Percentiles rank a stretch among this genome's conserved stretches.
Conservation (phyloP, 371 early-diverging fungal genomes). For the Haplosporangium sp. region DNA sequence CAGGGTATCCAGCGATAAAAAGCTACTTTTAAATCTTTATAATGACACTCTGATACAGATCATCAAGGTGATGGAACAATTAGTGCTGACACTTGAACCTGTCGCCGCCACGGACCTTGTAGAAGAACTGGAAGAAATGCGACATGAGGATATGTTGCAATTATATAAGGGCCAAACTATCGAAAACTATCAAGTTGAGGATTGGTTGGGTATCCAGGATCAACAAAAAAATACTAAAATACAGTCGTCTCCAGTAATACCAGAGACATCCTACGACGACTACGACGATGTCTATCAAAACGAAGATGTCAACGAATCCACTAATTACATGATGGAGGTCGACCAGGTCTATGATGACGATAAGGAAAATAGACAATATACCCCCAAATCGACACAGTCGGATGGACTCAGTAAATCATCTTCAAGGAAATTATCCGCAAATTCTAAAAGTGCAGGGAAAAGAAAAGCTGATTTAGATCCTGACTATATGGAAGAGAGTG, state of each 20-base stretch:
- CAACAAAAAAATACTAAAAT: not conserved
- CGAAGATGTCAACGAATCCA: not conserved
- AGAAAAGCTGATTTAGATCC: not conserved
- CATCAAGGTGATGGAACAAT: not conserved
- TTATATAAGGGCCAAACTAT: not conserved
- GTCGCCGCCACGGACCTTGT: conserved; percentile 1
- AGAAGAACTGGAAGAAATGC: not conserved
- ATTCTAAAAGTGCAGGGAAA: not conserved
- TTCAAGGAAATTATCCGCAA: not conserved
- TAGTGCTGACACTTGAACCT: not conserved
- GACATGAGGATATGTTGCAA: not conserved
- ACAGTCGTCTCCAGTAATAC: not conserved
- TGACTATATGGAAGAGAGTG: not conserved
- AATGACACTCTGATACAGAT: conserved; percentile 13
- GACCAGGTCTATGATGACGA: not conserved
- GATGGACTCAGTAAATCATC: not conserved
- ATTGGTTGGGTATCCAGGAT: not conserved
- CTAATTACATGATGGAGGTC: not conserved
- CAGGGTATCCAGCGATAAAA: conserved; percentile 5
- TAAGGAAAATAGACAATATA: not conserved
- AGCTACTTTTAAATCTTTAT: conserved; percentile 1
- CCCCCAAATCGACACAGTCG: not conserved
- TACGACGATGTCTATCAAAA: not conserved
- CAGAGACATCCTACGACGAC: not conserved
- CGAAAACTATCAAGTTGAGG: not conserved